Evolutionary conservation across 2,329 filamentous ascomycete species (phyloP).

Genomic region (Penicillium sp.): DNA sequence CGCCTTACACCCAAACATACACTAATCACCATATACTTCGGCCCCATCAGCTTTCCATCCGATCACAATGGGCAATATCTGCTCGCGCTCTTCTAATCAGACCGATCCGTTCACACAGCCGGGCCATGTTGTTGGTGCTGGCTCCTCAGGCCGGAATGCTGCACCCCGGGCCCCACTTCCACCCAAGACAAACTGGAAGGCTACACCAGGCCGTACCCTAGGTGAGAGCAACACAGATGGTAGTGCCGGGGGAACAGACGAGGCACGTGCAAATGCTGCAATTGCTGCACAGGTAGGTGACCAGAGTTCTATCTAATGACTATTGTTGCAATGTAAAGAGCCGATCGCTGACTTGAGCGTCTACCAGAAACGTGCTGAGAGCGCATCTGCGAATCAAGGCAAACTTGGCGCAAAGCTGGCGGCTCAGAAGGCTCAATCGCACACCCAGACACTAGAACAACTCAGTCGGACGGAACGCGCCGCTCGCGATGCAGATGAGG

Average conservation of each 20-base stretch:
- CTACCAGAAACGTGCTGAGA: conserved; percentile 61
- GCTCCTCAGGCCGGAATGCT: conserved; percentile 43
- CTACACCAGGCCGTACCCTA: conserved; percentile 59
- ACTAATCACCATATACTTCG: conserved; percentile 1
- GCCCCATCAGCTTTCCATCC: conserved; percentile 6
- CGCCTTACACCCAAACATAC: background rate
- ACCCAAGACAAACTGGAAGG: conserved; percentile 42
- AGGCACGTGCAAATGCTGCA: conserved; percentile 70
- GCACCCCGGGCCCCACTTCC: conserved; percentile 51
- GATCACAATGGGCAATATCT: conserved; percentile 74
- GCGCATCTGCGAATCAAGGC: conserved; percentile 49
- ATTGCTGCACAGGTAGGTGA: conserved; percentile 76
- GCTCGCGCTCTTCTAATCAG: conserved; percentile 64
- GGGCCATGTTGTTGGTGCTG: conserved; percentile 66
- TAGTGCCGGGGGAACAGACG: conserved; percentile 30
- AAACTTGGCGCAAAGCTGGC: conserved; percentile 69
- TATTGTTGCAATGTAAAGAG: background rate
- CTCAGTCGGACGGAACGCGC: conserved; percentile 63
- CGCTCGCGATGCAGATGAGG: conserved; percentile 64
- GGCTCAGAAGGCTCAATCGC: conserved; percentile 71
- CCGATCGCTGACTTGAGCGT: background rate
- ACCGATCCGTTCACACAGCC: conserved; percentile 65
- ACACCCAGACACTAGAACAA: conserved; percentile 63
- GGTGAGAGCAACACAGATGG: conserved; percentile 48
- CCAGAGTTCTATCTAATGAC: background rate